Percentiles rank a stretch among this genome's conserved stretches.
These are phyloP conservation scores for Lenzites betulinus DNA, from an alignment of 768 basidiomycete species.

Conservation along the genomic window DNA sequence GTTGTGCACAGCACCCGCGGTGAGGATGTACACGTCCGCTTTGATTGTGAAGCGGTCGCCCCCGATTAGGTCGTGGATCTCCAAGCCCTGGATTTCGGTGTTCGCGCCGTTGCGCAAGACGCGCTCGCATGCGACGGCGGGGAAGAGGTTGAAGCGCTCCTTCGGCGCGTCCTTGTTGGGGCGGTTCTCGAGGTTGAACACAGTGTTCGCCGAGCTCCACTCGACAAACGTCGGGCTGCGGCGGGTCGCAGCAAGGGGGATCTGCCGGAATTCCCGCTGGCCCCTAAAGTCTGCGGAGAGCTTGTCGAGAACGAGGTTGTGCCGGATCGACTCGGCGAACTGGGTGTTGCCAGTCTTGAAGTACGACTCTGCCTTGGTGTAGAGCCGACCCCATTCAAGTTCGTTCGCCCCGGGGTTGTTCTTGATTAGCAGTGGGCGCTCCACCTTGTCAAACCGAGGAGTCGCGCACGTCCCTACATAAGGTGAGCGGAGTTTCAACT, in stretches of 20 bases:
- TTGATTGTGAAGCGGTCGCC: background rate
- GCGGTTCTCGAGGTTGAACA: slow-evolving; percentile 12
- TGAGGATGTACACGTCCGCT: slow-evolving; percentile 22
- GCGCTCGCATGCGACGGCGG: slow-evolving; percentile 23
- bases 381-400: slow-evolving; percentile 21
- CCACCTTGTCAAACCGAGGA: slow-evolving; percentile 17
- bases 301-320: slow-evolving; percentile 24
- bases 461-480: slow-evolving; percentile 25
- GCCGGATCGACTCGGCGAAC: slow-evolving; percentile 29
- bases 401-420: slow-evolving; percentile 3
- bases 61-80: background rate
- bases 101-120: background rate
- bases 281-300: slow-evolving; percentile 13
- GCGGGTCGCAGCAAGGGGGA: slow-evolving; percentile 29
- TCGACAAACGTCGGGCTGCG: slow-evolving; percentile 23
- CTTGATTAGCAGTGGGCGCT: slow-evolving; percentile 18
- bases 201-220: slow-evolving; percentile 25
- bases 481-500: slow-evolving; percentile 4
- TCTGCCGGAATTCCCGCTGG: slow-evolving; percentile 13
- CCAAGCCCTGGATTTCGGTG: background rate
- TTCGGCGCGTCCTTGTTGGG: background rate
- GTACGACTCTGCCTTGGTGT: slow-evolving; percentile 22
- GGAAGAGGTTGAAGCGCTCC: slow-evolving; percentile 19
- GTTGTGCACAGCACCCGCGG: slow-evolving; percentile 23
- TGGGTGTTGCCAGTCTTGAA: slow-evolving; percentile 21